Evolutionary conservation across 176 grass and related monocot species (phyloP).

Genomic region (Oryza officinalis): DNA sequence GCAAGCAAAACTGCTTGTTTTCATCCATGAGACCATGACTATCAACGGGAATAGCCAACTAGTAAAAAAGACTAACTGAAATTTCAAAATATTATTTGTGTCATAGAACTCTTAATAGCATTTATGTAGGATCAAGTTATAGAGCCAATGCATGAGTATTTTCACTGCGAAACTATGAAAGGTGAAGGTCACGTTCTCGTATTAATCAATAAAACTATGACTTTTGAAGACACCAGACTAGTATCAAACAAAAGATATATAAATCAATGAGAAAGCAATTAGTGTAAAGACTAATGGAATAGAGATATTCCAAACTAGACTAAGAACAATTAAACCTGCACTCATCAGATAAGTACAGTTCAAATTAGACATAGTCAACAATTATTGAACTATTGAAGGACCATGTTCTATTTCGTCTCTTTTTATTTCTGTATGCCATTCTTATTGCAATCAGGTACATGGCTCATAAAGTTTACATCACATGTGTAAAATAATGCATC

Average conservation of each 20-base stretch:
- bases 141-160: neutral
- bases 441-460: neutral
- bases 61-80: neutral
- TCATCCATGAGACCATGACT: neutral
- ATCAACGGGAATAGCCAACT: neutral
- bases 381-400: neutral
- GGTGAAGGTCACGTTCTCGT: neutral
- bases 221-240: neutral
- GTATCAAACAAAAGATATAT: neutral
- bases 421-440: neutral
- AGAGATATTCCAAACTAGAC: neutral
- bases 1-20: neutral
- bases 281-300: neutral
- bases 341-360: neutral
- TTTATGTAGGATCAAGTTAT: neutral
- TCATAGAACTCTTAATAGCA: neutral
- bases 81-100: neutral
- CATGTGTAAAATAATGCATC: slow-evolving; percentile 11
- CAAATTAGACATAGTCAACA: neutral
- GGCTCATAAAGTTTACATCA: neutral
- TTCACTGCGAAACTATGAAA: neutral
- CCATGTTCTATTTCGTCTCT: neutral
- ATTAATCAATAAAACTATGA: neutral
- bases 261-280: neutral
- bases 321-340: neutral